These are phyloP conservation scores for Trichoderma sp. DNA, from an alignment of 2,329 filamentous ascomycete genomes.

Conservation along the genomic window DNA sequence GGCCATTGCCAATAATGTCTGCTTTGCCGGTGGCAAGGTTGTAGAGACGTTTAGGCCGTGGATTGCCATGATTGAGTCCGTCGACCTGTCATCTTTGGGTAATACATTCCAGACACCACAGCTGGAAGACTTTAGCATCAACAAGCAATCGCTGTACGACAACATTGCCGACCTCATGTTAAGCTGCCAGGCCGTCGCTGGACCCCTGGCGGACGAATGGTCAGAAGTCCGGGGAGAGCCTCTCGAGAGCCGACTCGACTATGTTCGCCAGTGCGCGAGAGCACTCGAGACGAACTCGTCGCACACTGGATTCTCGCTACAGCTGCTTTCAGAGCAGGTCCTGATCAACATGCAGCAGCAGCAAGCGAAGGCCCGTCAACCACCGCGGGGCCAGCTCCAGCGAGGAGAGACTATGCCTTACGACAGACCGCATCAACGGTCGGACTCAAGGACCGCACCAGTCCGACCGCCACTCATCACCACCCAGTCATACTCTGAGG, in stretches of 20 bases:
- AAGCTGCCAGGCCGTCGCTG: slow-evolving; percentile 86
- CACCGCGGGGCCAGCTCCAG: slow-evolving; percentile 52
- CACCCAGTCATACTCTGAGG: slow-evolving; percentile 65
- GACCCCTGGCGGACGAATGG: slow-evolving; percentile 93
- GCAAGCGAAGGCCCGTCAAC: slow-evolving; percentile 40
- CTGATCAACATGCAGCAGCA: slow-evolving; percentile 52
- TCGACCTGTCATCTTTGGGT: slow-evolving; percentile 78
- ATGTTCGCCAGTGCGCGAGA: slow-evolving; percentile 72
- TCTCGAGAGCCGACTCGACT: slow-evolving; percentile 79
- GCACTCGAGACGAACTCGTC: slow-evolving; percentile 84
- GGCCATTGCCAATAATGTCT: slow-evolving; percentile 77
- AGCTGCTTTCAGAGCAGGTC: slow-evolving; percentile 81
- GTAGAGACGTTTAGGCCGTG: slow-evolving; percentile 88
- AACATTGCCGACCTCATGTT: slow-evolving; percentile 86
- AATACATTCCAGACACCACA: slow-evolving; percentile 81
- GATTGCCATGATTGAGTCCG: slow-evolving; percentile 85
- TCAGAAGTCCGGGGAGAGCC: slow-evolving; percentile 86
- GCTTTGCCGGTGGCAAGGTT: slow-evolving; percentile 72
- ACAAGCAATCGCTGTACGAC: slow-evolving; percentile 94
- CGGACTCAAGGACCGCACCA: slow-evolving; percentile 51
- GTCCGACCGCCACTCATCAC: slow-evolving; percentile 48
- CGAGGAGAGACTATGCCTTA: slow-evolving; percentile 59
- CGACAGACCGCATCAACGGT: slow-evolving; percentile 53
- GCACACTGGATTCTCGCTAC: slow-evolving; percentile 83
- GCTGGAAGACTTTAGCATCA: slow-evolving; percentile 78